Percentiles rank a stretch among this genome's conserved stretches.
Evolutionary conservation across 208 protist species (phyloP).

Genomic region (Vickermania spadyakhi): DNA sequence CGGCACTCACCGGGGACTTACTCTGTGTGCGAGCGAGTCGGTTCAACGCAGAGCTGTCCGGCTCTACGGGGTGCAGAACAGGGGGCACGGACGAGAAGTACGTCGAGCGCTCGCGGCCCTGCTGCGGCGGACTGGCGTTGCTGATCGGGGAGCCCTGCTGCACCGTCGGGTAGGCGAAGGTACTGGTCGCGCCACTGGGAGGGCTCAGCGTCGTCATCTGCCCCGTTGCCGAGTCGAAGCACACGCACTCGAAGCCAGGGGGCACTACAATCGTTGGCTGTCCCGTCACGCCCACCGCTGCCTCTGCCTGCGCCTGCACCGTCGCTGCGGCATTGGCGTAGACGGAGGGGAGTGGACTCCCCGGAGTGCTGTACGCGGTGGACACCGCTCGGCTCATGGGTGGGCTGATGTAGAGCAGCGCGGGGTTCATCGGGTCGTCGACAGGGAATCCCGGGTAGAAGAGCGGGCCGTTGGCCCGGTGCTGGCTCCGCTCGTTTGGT

Average conservation of each 20-base stretch:
- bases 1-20: too few relatives aligned
- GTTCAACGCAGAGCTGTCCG: background rate
- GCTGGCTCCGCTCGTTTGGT: background rate
- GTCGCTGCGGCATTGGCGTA: background rate
- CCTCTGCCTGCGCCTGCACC: background rate
- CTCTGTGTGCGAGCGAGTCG: background rate
- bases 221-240: background rate
- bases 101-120: background rate
- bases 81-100: background rate
- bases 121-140: background rate
- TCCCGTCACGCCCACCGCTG: too few relatives aligned
- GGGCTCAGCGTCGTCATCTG: too few relatives aligned
- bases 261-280: background rate
- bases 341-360: background rate
- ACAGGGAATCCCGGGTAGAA: too few relatives aligned
- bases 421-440: background rate
- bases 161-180: background rate
- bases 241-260: background rate
- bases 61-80: background rate
- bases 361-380: slow-evolving; percentile 4
- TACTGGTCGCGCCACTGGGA: background rate
- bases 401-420: background rate
- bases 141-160: background rate
- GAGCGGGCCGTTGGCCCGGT: too few relatives aligned
- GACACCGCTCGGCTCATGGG: background rate